Base-by-base conservation (phyloP, 129 eudicot genomes). In the Chrysanthemum makinoi region DNA sequence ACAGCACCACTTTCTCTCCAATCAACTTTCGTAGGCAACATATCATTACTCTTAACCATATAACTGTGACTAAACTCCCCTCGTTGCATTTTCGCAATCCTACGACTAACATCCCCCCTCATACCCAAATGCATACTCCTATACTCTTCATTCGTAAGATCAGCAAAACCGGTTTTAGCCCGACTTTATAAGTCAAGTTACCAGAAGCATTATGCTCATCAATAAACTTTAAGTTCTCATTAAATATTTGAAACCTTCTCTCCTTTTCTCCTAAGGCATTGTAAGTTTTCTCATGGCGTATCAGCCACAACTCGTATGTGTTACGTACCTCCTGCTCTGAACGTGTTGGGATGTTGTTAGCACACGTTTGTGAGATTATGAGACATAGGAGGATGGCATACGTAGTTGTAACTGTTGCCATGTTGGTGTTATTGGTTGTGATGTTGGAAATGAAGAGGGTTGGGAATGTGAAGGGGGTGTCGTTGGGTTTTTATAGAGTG, bases 1-100 rank as follows among this genome's bases (percentile, higher is more conserved):
- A 92, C 95, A 17, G 98, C 98, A 18, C 96, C 98, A 13, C 30
- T 70, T 70, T 77, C 48, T 77, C 98, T 80, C 98, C 98, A 92
- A 70, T 92, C 98, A 68, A 92, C 96, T 8, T 83, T 76, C 13
- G 59, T 75, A 72, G 96, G 96, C 77, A 92, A 61, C 77, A 39
- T 55, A 5, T 75, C 87, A 17, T 85, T 83, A 8, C 44, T 68
- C 67, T 49, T 73, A 46, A 75, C 80, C 9, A 81, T 86, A 20
- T 87, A 87, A n/a, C 95, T 76, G 14, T 58, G 88, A 72, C 86
- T 85, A 14, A 77, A 66, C 11, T 66, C 77, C 35, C 72, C 81
- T 26, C 73, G 65, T 78, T 72, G 80, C 50, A 77, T 35, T 85
- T 87, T 90, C 2, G 81, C 83, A 3, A 87, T 72, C 66, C 94